A percentile compares a stretch with the other conserved stretches of the same genome.
These are phyloP conservation scores for Conringia planisiliqua DNA, from an alignment of 345 rosid species.

Conservation along the genomic window DNA sequence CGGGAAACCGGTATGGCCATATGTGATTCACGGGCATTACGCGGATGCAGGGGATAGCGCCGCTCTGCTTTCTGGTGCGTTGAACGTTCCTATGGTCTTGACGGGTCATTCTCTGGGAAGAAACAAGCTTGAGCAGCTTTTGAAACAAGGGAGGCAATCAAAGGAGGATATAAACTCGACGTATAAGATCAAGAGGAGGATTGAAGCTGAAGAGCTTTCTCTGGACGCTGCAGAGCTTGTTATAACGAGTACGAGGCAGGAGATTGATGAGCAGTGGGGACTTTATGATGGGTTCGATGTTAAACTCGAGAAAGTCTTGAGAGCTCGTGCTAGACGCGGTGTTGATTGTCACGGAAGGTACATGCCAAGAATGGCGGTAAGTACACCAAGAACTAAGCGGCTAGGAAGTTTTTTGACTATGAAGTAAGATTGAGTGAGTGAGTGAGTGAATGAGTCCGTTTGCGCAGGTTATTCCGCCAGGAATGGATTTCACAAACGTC, in stretches of 20 bases:
- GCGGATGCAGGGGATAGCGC: slow-evolving; percentile 98
- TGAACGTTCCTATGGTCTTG: slow-evolving; percentile 96
- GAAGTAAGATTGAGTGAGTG: background rate
- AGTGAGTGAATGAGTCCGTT: background rate
- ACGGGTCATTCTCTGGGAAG: slow-evolving; percentile 98
- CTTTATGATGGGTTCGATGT: slow-evolving; percentile 98
- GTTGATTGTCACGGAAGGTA: slow-evolving; percentile 91
- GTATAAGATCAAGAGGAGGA: slow-evolving; percentile 89
- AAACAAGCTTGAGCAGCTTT: slow-evolving; percentile 94
- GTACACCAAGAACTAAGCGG: slow-evolving; percentile 12
- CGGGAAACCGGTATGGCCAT: slow-evolving; percentile 91
- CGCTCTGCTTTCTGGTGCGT: slow-evolving; percentile 87
- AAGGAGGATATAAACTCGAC: slow-evolving; percentile 89
- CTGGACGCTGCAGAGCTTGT: slow-evolving; percentile 97
- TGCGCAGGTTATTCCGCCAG: slow-evolving; percentile 90
- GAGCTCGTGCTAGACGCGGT: slow-evolving; percentile 89
- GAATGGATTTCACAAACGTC: slow-evolving; percentile 97
- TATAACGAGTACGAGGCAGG: slow-evolving; percentile 92
- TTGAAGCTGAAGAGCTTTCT: slow-evolving; percentile 91
- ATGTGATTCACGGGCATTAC: slow-evolving; percentile 91
- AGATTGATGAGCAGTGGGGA: slow-evolving; percentile 98
- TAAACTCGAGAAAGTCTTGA: slow-evolving; percentile 86
- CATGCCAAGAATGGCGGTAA: slow-evolving; percentile 98
- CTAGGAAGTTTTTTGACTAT: background rate
- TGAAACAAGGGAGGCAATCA: slow-evolving; percentile 90